Base-by-base conservation (phyloP, 2,329 filamentous ascomycete genomes). In the Nothopassalora personata region DNA sequence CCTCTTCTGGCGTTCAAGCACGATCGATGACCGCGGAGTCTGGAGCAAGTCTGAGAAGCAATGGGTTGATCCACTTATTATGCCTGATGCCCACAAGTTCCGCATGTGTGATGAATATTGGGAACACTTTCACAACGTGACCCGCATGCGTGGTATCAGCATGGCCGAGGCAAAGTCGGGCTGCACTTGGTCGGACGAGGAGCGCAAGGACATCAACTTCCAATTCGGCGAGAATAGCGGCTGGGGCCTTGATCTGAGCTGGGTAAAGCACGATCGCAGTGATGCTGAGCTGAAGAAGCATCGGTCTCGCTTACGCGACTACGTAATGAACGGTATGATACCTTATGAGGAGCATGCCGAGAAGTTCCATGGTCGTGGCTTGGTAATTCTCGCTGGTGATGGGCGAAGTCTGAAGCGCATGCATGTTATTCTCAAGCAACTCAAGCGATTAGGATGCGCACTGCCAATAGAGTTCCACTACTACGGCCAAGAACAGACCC, bases 391-490 rank as follows among this genome's bases (percentile, higher is more conserved):
- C 18, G 70, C 66, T 6, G 71, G 71, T 9, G 65, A 70, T 45
- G 60, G 57, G 31, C 46, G 56, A 36, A 65, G 58, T 33, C 45
- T 66, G 49, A 60, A 62, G 31, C 62, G 65, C 28, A 53, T 80
- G 39, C 54, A 59, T 34, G 61, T 66, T n/a, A 54, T 66, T 8
- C 53, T 65, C 45, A 56, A 56, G 43, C 57, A 61, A 52, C 59
- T 68, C 18, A 59, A 57, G 36, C 46, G 49, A 15, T 19, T 68
- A 6, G 57, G 61, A 9, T 70, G 65, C 47, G 58, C 56, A 43
- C 28, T 72, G 46, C 66, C 71, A 5, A 64, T 73, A 27, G 71
- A 73, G 59, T 53, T 73, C 13, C 67, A 72, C 58, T 72, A 71
- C 54, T 73, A 62, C 59, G 68, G 62, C 43, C 58, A 69, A 33